phyloP scores from a whole-genome alignment of 1,284 basidiomycete genomes.

The Albatrellus sp. region DNA sequence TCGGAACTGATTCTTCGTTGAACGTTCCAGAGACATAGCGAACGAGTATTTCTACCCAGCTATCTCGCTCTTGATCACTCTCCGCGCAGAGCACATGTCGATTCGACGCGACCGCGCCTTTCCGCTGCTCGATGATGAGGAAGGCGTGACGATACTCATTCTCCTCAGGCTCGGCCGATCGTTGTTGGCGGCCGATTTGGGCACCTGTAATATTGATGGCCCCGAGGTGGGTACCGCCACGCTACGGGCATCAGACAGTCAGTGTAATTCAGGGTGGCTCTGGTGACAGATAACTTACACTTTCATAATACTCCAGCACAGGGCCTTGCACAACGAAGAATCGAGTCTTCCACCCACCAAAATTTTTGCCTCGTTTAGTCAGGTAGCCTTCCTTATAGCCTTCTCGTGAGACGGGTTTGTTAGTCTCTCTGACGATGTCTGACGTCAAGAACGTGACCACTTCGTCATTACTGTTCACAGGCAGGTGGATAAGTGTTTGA shows the following conservation, averaged over 20 bases:
- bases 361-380: slow-evolving; percentile 94
- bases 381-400: slow-evolving; percentile 94
- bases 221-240: slow-evolving; percentile 82
- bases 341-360: slow-evolving; percentile 92
- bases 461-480: slow-evolving; percentile 82
- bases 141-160: slow-evolving; percentile 95
- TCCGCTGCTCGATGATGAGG: slow-evolving; percentile 83
- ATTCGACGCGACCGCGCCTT: slow-evolving; percentile 55
- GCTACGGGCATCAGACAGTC: slow-evolving; percentile 31
- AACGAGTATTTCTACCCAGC: slow-evolving; percentile 91
- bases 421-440: slow-evolving; percentile 68
- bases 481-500: slow-evolving; percentile 73
- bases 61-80: slow-evolving; percentile 85
- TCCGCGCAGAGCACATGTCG: slow-evolving; percentile 94
- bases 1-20: slow-evolving; percentile 29
- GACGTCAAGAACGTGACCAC: slow-evolving; percentile 88
- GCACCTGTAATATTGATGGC: slow-evolving; percentile 80
- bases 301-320: slow-evolving; percentile 88
- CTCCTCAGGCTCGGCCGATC: slow-evolving; percentile 49
- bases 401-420: slow-evolving; percentile 62
- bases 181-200: slow-evolving; percentile 70
- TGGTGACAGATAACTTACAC: slow-evolving; percentile 41
- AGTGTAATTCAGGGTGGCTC: slow-evolving; percentile 4
- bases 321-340: slow-evolving; percentile 88
- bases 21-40: slow-evolving; percentile 67